Percentiles rank a stretch among this genome's conserved stretches.
phyloP scores from a whole-genome alignment of 116 monocot genomes.

The Posidonia oceanica region DNA sequence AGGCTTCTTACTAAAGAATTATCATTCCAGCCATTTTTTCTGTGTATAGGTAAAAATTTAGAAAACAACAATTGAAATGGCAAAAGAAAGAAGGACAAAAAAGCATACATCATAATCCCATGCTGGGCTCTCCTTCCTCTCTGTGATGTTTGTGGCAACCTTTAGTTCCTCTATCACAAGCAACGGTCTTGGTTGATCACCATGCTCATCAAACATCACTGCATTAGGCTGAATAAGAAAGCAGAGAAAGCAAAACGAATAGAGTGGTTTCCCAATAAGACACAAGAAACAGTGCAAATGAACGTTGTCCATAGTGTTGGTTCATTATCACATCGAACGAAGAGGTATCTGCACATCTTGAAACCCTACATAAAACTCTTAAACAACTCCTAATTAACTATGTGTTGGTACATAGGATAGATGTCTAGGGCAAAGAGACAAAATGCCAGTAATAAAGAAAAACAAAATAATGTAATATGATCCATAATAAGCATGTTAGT shows the following conservation, averaged over 20 bases:
- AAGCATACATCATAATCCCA: conserved; percentile 78
- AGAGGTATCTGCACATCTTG: conserved; percentile 85
- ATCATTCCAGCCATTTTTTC: conserved; percentile 69
- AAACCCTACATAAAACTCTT: conserved; percentile 35
- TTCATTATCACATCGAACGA: conserved; percentile 92
- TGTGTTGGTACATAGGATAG: no score
- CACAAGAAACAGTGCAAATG: not conserved
- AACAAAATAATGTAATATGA: not conserved
- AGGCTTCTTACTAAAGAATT: conserved; percentile 65
- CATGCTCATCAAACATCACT: conserved; percentile 86
- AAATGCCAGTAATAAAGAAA: not conserved
- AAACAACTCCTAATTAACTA: no score
- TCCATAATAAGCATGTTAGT: not conserved
- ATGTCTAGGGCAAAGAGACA: no score
- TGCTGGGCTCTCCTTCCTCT: conserved; percentile 53
- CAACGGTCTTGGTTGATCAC: conserved; percentile 78
- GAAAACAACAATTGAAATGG: not conserved
- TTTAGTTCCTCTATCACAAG: conserved; percentile 71
- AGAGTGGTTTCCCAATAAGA: not conserved
- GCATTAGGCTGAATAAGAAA: conserved; percentile 3
- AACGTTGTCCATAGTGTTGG: conserved; percentile 98
- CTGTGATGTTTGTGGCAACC: conserved; percentile 54
- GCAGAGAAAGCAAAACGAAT: not conserved
- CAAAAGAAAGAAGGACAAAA: not conserved
- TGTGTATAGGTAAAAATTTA: conserved; percentile 14